These are phyloP conservation scores for Aciculoconidium aculeatum DNA, from an alignment of 805 yeast genomes.

Conservation along the genomic window DNA sequence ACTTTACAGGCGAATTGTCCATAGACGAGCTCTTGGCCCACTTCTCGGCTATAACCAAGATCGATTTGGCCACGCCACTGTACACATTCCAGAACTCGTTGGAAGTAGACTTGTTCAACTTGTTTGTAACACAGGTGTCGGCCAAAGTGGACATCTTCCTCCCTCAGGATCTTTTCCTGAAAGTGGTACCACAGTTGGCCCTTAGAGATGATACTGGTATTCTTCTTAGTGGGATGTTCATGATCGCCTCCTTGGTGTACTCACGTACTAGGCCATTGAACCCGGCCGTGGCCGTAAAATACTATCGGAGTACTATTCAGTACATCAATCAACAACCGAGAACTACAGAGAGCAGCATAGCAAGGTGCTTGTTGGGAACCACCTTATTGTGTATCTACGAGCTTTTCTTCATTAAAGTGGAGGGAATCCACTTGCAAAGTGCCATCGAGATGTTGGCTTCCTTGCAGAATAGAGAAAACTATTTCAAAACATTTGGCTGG, in stretches of 20 bases:
- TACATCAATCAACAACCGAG: conserved; percentile 27
- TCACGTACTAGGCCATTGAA: conserved; percentile 26
- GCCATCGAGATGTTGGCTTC: conserved; percentile 26
- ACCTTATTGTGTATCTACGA: conserved; percentile 33
- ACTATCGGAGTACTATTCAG: conserved; percentile 31
- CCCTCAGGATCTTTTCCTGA: conserved; percentile 22
- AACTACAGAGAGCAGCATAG: conserved; percentile 22
- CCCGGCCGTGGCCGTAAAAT: conserved; percentile 12
- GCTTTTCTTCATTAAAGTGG: conserved; percentile 24
- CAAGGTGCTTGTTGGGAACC: conserved; percentile 34
- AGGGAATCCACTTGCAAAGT: conserved; percentile 24
- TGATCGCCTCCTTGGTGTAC: conserved; percentile 30
- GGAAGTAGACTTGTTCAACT: conserved; percentile 22
- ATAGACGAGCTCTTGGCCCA: conserved; percentile 19
- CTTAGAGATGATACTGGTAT: conserved; percentile 33
- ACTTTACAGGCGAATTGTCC: conserved; percentile 16
- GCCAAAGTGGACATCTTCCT: conserved; percentile 28
- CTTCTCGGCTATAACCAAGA: conserved; percentile 18
- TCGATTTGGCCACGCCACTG: conserved; percentile 6
- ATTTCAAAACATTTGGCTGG: conserved; percentile 33
- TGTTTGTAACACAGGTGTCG: conserved; percentile 25
- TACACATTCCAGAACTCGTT: conserved; percentile 1
- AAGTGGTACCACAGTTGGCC: conserved; percentile 31
- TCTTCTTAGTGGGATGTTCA: conserved; percentile 31
- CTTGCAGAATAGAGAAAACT: conserved; percentile 2